Conservation (phyloP, 305 asterid genomes). For the Striga hermonthica region DNA sequence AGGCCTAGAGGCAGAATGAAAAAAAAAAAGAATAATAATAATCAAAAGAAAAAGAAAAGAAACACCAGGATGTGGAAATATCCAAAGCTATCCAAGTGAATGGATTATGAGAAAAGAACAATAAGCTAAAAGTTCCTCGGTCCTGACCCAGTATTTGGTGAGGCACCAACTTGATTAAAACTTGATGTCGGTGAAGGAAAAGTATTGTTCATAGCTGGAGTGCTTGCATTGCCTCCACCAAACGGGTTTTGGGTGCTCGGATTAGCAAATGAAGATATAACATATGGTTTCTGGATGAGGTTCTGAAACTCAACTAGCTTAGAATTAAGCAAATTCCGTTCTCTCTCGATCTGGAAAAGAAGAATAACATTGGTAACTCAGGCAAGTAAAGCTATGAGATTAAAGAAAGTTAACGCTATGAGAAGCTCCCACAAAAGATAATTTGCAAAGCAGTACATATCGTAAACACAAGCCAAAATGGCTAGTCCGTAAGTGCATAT, state of each 20-base stretch:
- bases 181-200: slow-evolving; percentile 56
- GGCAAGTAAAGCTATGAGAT: slow-evolving; percentile 4
- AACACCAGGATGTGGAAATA: slow-evolving; percentile 24
- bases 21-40: not conserved
- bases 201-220: slow-evolving; percentile 36
- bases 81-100: slow-evolving; percentile 31
- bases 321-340: slow-evolving; percentile 61
- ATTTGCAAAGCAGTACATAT: not conserved
- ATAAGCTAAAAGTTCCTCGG: slow-evolving; percentile 29
- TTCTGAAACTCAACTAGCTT: slow-evolving; percentile 71
- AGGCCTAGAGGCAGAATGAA: slow-evolving; percentile 41
- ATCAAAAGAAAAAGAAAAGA: too few species aligned
- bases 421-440: slow-evolving; percentile 3
- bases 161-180: slow-evolving; percentile 64
- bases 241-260: slow-evolving; percentile 44
- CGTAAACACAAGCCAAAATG: slow-evolving; percentile 18
- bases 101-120: slow-evolving; percentile 24
- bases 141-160: slow-evolving; percentile 54
- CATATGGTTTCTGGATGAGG: slow-evolving; percentile 50
- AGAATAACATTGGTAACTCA: slow-evolving; percentile 26
- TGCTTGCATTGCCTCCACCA: slow-evolving; percentile 33
- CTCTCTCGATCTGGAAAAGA: slow-evolving; percentile 70
- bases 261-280: slow-evolving; percentile 42
- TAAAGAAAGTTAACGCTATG: slow-evolving; percentile 21
- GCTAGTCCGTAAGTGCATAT: slow-evolving; percentile 12